Base-by-base conservation (phyloP, 1,139 yeast genomes). In the Hanseniaspora sp. region DNA sequence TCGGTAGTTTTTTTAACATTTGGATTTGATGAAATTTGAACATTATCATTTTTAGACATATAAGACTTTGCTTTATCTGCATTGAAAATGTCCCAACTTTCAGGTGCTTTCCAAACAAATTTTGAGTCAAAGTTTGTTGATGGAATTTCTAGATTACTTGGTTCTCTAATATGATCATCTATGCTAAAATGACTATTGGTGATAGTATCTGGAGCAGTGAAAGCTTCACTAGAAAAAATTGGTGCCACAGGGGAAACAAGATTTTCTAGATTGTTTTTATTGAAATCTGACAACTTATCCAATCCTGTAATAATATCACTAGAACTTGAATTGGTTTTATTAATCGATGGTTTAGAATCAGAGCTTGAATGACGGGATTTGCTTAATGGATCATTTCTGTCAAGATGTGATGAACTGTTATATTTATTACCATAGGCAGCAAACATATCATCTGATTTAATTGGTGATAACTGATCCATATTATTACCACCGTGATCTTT, bases 21-120 rank as follows among this genome's bases (percentile, higher is more conserved):
- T 23, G 23, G 4, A 23, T 2, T 23, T 23, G 23, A 23, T 23
- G 23, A 23, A 4, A 23, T 23, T 23, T 23, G 2, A 4, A 4
- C 23, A 4, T 23, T 23, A 23, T 23, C 23, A 23, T 23, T 23
- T 23, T 23, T 23, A 4, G 23, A 23, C 2, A 4, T 23, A 37
- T 40, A 38, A 30, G 17, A 7, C 33, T 38, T 29, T 18, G 5
- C 35, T 33, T 47, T 29, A 59, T 78, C 80, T 15, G 40, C 30
- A 30, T 44, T 44, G 7, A 31, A 40, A 8, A 83, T 86, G 59
- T 82, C 90, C 92, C 92, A 83, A 63, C 84, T 79, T 62, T 83
- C 90, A 0, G 92, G 92, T 0, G 92, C 85, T 39, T 73, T 73
- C 92, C 92, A 71, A 54, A 58, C 45, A 41, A 7, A 12, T 23